Conservation (phyloP, 2,329 filamentous ascomycete genomes). For the Sporothrix variecibatus region DNA sequence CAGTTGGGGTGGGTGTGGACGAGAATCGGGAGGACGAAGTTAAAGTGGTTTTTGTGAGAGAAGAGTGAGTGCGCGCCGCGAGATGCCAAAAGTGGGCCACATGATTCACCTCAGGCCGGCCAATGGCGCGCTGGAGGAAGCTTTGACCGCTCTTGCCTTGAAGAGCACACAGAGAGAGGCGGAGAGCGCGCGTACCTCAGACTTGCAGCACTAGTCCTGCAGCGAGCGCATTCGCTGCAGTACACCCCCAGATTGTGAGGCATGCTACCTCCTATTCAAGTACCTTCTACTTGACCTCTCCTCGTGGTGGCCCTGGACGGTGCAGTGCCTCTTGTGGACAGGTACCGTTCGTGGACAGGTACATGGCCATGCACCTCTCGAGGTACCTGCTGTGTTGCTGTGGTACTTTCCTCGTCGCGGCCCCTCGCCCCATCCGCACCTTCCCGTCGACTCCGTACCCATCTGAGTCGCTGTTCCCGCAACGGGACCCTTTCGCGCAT, state of each 20-base stretch:
- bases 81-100: constrained; percentile 5
- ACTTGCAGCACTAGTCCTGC: constrained; percentile 10
- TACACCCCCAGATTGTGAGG: not conserved
- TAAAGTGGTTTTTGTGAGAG: constrained; percentile 10
- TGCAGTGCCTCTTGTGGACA: constrained; percentile 3
- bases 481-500: not conserved
- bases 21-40: constrained; percentile 9
- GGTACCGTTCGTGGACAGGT: not conserved
- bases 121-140: constrained; percentile 21
- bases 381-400: not conserved
- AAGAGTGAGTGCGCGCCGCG: not conserved
- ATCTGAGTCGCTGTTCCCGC: constrained; percentile 3
- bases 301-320: not conserved
- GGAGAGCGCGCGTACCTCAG: not conserved
- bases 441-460: not conserved
- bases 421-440: not conserved
- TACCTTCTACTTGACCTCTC: not conserved
- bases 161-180: not conserved
- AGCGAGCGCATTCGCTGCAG: not conserved
- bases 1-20: not conserved
- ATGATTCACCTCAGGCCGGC: constrained; percentile 18
- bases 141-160: constrained; percentile 17
- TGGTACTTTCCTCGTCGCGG: not conserved
- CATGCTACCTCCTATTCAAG: not conserved
- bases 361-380: not conserved